Percentiles rank a stretch among this genome's conserved stretches.
Evolutionary conservation across 768 basidiomycete species (phyloP).

Genomic region (Podaxis sp.): DNA sequence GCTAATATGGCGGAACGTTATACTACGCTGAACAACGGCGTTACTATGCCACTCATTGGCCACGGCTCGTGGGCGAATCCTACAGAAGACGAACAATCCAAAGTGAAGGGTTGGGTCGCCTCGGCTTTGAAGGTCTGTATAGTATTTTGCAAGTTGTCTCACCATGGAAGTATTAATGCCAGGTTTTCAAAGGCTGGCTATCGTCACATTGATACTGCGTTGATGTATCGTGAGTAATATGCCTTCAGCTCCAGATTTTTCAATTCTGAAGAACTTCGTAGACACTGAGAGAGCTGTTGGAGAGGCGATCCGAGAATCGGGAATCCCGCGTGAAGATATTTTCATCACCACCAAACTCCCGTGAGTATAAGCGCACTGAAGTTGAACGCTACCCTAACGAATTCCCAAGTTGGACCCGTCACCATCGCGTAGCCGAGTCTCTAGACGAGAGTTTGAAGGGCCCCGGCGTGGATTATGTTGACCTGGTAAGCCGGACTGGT

Average conservation of each 20-base stretch:
- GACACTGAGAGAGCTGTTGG: conserved; percentile 42
- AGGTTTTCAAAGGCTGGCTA: conserved; percentile 31
- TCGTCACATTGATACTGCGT: conserved; percentile 41
- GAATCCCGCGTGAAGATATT: conserved; percentile 44
- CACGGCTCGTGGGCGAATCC: background rate
- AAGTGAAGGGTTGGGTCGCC: background rate
- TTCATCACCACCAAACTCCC: conserved; percentile 51
- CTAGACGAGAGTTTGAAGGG: conserved; percentile 39
- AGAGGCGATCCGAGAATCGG: conserved; percentile 42
- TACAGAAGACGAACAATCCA: background rate
- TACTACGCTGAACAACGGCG: background rate
- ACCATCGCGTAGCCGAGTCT: conserved; percentile 32
- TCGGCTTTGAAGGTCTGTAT: conserved; percentile 35
- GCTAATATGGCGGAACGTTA: background rate
- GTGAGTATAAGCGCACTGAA: conserved; percentile 19
- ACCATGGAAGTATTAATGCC: background rate
- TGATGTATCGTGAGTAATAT: conserved; percentile 25
- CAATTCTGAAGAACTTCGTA: background rate
- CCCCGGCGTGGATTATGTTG: conserved; percentile 45
- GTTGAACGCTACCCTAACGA: conserved; percentile 19
- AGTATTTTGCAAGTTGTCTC: background rate
- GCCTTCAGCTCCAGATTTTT: background rate
- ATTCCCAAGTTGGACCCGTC: conserved; percentile 27
- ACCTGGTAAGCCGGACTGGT: conserved; percentile 25
- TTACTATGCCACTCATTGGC: background rate